Conservation (phyloP, 179 eudicot genomes). For the Actinidia arguta region DNA sequence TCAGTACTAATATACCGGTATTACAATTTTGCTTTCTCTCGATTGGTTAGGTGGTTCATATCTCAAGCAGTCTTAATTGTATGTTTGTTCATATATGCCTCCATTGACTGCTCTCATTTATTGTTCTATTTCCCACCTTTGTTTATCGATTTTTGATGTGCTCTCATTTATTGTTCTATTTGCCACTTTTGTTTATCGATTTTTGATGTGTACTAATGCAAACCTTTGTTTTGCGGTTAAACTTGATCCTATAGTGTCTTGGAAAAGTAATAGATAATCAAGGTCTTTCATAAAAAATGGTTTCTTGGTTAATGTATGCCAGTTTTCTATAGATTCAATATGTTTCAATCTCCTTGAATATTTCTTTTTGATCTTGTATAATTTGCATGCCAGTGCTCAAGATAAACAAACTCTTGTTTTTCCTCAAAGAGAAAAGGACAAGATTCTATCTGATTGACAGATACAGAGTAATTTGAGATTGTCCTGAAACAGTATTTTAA, state of each 20-base stretch:
- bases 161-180: background rate
- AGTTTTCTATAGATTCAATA: background rate
- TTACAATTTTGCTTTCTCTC: constrained; percentile 14
- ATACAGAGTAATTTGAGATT: background rate
- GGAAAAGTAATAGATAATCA: too few species aligned
- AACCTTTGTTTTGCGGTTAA: too few species aligned
- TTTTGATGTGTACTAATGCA: too few species aligned
- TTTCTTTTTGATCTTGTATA: background rate
- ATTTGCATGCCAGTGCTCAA: background rate
- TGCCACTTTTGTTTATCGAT: too few species aligned
- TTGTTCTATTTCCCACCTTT: background rate
- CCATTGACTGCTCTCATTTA: background rate
- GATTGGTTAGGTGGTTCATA: background rate
- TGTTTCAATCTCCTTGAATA: background rate
- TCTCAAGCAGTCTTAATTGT: background rate
- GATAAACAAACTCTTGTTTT: background rate
- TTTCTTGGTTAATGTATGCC: background rate
- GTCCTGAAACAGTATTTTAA: too few species aligned
- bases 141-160: background rate
- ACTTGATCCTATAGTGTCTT: too few species aligned
- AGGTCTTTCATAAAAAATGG: background rate
- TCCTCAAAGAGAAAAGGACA: background rate
- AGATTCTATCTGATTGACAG: background rate
- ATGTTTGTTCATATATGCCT: background rate
- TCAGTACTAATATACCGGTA: constrained; percentile 95